A percentile compares a stretch with the other conserved stretches of the same genome.
Evolutionary conservation across 352 stramenopile genomes (phyloP).

Genomic region (Globisporangium ultimum): DNA sequence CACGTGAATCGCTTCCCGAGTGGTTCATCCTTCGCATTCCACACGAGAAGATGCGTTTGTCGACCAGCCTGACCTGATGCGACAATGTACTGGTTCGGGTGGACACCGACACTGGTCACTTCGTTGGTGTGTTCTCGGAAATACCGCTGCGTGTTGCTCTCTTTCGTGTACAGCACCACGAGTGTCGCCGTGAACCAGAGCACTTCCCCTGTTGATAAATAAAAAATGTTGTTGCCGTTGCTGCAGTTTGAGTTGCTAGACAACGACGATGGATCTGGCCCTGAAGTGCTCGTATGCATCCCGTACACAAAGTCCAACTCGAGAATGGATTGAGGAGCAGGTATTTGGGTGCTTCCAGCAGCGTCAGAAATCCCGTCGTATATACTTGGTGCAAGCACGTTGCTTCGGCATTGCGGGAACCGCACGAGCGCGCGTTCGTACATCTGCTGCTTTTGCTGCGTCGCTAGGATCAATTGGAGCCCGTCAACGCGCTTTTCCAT

Average conservation of each 20-base stretch:
- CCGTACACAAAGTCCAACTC: conserved; percentile 65
- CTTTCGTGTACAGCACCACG: conserved; percentile 56
- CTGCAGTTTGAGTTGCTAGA: conserved; percentile 19
- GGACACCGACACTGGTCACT: conserved; percentile 47
- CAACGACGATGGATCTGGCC: conserved; percentile 1
- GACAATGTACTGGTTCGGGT: conserved; percentile 59
- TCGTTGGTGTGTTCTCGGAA: conserved; percentile 63
- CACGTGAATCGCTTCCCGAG: conserved; percentile 52
- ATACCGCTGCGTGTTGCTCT: conserved; percentile 47
- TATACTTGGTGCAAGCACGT: conserved; percentile 53
- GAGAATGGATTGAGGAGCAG: conserved; percentile 33
- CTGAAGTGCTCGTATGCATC: conserved; percentile 33
- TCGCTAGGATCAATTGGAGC: conserved; percentile 32
- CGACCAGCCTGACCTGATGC: conserved; percentile 56
- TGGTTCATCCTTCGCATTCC: conserved; percentile 58
- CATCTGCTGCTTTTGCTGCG: conserved; percentile 59
- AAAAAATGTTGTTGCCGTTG: conserved; percentile 47
- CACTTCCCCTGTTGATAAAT: conserved; percentile 54
- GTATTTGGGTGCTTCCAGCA: neutral
- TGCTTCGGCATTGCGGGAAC: conserved; percentile 67
- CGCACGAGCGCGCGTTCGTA: conserved; percentile 58
- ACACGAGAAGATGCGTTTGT: conserved; percentile 62
- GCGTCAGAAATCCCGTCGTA: conserved; percentile 20
- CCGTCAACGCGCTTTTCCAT: conserved; percentile 62
- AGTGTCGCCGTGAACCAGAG: conserved; percentile 60